Evolutionary conservation across 768 basidiomycete genomes (phyloP), one percentile per base, ranked within the genome.

Genomic region (Kwoniella dejecticola): DNA sequence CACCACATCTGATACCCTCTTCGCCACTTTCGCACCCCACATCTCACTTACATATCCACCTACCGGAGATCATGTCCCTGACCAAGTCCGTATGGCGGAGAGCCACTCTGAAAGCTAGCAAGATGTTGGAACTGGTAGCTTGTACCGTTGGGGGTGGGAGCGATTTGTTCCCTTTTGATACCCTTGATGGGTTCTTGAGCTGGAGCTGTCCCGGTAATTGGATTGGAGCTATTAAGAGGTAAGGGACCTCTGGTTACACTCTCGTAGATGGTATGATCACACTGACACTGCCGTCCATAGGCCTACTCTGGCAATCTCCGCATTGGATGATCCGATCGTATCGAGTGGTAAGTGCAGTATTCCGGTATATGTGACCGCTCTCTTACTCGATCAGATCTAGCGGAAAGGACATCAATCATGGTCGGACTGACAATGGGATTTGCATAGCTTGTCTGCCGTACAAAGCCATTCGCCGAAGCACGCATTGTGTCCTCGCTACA

Each of bases 201-300:
- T 68, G 67, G 67, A 60, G 63, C 6, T 68, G 67, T 59, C 67
- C 67, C 12, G 55, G 63, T 10, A 54, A 44, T 24, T 68, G 67
- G 67, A 46, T 68, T 4, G 61, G 61, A 23, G 46, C 30, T 17
- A 62, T 62, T 47, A 62, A 45, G 21, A 17, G 61, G 61, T 57
- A 21, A 62, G 61, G 33, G 12, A 42, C 36, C 13, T 30, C 15
- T 50, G 21, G n/a, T 23, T 2, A 21, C 3, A n/a, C 8, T 46
- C 12, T 27, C 8, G 23, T 38, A 23, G 2, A 8, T 17, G n/a
- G 8, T 24, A 50, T 2, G 19, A 44, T 21, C 8, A 38, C 41
- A 6, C 11, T 42, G 41, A 13, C 17, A 42, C 11, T 19, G 19
- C 24, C 1, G 10, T 8, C 2, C 2, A 31, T 26, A 66, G 64